Evolutionary conservation across 163 green algal genomes (phyloP).

Genomic region (Scenedesmus sp.): DNA sequence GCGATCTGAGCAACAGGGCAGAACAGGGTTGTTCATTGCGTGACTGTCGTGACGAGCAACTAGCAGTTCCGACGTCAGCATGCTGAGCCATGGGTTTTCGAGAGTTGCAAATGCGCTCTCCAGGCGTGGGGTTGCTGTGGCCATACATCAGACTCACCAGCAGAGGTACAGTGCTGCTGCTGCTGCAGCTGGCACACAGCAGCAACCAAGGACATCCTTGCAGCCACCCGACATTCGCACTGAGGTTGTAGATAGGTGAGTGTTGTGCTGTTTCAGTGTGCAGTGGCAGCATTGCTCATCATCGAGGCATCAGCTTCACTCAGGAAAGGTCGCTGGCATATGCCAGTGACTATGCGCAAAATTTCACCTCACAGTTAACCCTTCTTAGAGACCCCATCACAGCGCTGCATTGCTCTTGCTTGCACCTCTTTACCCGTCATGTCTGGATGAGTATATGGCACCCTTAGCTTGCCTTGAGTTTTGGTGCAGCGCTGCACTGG

Average conservation of each 20-base stretch:
- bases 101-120: background rate
- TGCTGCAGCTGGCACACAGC: background rate
- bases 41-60: background rate
- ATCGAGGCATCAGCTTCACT: too few species aligned
- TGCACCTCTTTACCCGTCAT: too few species aligned
- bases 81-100: background rate
- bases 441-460: too few species aligned
- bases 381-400: too few species aligned
- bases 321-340: too few species aligned
- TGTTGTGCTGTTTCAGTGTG: background rate
- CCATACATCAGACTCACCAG: background rate
- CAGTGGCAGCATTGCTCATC: background rate
- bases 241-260: background rate
- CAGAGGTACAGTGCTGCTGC: background rate
- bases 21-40: too few species aligned
- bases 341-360: too few species aligned
- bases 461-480: too few species aligned
- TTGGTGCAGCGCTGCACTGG: too few species aligned
- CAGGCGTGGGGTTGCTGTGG: background rate
- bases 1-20: too few species aligned
- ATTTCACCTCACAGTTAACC: too few species aligned
- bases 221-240: slow-evolving; percentile 4
- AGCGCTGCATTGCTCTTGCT: too few species aligned
- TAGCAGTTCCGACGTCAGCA: background rate
- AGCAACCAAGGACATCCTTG: background rate